Percentiles rank a stretch among this genome's conserved stretches.
Evolutionary conservation across 116 monocot species (phyloP).

Genomic region (Zostera marina): DNA sequence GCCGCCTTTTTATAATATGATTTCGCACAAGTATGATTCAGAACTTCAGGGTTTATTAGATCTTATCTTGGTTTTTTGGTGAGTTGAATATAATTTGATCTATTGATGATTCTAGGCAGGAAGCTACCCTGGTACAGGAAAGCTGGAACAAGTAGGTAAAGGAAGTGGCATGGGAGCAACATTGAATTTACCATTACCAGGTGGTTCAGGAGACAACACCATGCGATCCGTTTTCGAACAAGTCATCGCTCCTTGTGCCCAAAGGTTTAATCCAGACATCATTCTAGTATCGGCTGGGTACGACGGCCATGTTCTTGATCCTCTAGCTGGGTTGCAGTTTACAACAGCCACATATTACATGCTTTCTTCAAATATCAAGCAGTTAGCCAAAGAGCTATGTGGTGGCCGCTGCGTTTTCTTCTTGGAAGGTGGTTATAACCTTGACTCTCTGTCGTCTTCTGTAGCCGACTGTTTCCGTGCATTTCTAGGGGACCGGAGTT

Average conservation of each 20-base stretch:
- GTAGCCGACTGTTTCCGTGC: conserved; percentile 73
- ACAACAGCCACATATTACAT: conserved; percentile 83
- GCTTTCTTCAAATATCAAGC: conserved; percentile 71
- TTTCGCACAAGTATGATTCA: background rate
- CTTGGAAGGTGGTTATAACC: conserved; percentile 88
- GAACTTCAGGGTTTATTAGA: background rate
- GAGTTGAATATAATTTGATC: too few species aligned
- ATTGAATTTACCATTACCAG: conserved; percentile 76
- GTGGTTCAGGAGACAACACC: conserved; percentile 71
- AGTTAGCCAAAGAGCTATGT: conserved; percentile 73
- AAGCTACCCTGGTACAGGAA: conserved; percentile 96
- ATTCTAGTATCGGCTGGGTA: conserved; percentile 74
- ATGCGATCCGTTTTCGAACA: conserved; percentile 87
- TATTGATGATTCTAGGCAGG: conserved; percentile 29
- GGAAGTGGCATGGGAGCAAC: conserved; percentile 84
- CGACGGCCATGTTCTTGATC: conserved; percentile 87
- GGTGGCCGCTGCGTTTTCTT: conserved; percentile 83
- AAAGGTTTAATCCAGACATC: conserved; percentile 88
- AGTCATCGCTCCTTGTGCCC: conserved; percentile 77
- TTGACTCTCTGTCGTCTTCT: conserved; percentile 76
- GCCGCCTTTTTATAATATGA: background rate
- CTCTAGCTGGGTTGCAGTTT: conserved; percentile 81
- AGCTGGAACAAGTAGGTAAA: conserved; percentile 76
- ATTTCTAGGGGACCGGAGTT: conserved; percentile 64
- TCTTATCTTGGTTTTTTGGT: too few species aligned